These are phyloP conservation scores for Cudoniella acicularis DNA, from an alignment of 495 filamentous ascomycete species.

Conservation along the genomic window DNA sequence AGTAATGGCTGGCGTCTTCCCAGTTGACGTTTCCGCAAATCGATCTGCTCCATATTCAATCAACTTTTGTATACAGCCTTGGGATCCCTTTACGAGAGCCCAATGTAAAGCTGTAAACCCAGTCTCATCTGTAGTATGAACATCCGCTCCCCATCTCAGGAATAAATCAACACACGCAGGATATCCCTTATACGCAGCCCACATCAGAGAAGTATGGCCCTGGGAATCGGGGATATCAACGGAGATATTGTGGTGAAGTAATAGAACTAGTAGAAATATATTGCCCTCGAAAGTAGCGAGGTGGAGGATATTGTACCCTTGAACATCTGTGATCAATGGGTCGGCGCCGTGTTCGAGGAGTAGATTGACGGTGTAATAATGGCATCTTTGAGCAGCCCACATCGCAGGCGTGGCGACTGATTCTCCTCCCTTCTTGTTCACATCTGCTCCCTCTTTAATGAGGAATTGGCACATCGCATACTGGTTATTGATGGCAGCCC, in stretches of 20 bases:
- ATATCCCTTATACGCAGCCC: slow-evolving; percentile 96
- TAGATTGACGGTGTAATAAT: slow-evolving; percentile 75
- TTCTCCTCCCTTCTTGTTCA: slow-evolving; percentile 93
- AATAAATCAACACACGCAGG: slow-evolving; percentile 89
- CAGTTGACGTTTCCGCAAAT: slow-evolving; percentile 78
- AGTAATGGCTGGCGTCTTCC: slow-evolving; percentile 79
- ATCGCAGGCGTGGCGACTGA: slow-evolving; percentile 88
- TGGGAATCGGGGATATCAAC: slow-evolving; percentile 85
- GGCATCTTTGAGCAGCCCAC: slow-evolving; percentile 93
- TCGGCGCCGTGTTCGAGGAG: slow-evolving; percentile 86
- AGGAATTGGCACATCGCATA: slow-evolving; percentile 95
- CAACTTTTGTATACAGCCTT: slow-evolving; percentile 82
- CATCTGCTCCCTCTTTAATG: slow-evolving; percentile 80
- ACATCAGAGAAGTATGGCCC: slow-evolving; percentile 93
- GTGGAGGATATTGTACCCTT: slow-evolving; percentile 96
- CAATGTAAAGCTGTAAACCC: slow-evolving; percentile 94
- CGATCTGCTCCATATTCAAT: slow-evolving; percentile 93
- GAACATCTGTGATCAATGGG: slow-evolving; percentile 79
- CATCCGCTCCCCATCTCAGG: slow-evolving; percentile 90
- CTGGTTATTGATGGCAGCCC: slow-evolving; percentile 99
- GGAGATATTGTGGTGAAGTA: slow-evolving; percentile 87
- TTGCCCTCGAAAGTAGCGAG: slow-evolving; percentile 97
- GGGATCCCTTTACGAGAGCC: slow-evolving; percentile 89
- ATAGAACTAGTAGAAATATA: slow-evolving; percentile 80
- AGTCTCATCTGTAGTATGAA: slow-evolving; percentile 83